Evolutionary conservation across 495 filamentous ascomycete genomes (phyloP).

Genomic region (Saxispiralis lemnorum): DNA sequence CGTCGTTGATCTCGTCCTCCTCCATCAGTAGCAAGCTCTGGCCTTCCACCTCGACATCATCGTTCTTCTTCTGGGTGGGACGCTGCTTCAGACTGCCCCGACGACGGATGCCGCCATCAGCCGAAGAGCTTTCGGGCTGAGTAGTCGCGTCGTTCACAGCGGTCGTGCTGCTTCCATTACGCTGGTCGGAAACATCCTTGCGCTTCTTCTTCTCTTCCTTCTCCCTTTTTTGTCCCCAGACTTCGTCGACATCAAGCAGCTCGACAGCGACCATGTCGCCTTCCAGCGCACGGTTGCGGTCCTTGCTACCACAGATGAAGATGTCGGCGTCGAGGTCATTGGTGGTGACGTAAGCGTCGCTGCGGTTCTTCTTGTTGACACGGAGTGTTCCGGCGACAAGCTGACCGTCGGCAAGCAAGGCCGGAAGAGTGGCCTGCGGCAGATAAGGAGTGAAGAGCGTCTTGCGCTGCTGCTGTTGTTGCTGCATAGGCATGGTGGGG

Average conservation of each 20-base stretch:
- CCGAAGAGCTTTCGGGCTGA: conserved; percentile 42
- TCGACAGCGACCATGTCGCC: conserved; percentile 92
- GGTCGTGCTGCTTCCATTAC: conserved; percentile 47
- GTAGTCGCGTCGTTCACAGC: conserved; percentile 51
- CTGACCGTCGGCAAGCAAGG: conserved; percentile 76
- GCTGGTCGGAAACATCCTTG: conserved; percentile 90
- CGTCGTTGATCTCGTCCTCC: conserved; percentile 96
- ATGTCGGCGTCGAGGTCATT: conserved; percentile 94
- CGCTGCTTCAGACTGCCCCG: conserved; percentile 89
- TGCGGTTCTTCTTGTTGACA: conserved; percentile 98
- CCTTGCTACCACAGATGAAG: conserved; percentile 98
- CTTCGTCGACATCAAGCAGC: conserved; percentile 93
- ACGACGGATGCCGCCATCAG: conserved; percentile 72
- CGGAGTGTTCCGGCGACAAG: conserved; percentile 90
- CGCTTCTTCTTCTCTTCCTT: conserved; percentile 99
- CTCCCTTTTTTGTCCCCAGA: conserved; percentile 95
- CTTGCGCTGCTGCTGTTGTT: conserved; percentile 81
- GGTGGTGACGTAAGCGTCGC: conserved; percentile 91
- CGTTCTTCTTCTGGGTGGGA: conserved; percentile 98
- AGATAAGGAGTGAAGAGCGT: conserved; percentile 96
- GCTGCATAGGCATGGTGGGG: conserved; percentile 26
- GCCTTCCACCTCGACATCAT: conserved; percentile 96
- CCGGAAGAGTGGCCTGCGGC: conserved; percentile 85
- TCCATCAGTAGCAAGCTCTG: conserved; percentile 92
- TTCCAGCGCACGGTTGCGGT: conserved; percentile 87